Percentiles rank a stretch among this genome's conserved stretches.
These are phyloP conservation scores for Withania somnifera DNA, from an alignment of 305 asterid species.

Conservation along the genomic window DNA sequence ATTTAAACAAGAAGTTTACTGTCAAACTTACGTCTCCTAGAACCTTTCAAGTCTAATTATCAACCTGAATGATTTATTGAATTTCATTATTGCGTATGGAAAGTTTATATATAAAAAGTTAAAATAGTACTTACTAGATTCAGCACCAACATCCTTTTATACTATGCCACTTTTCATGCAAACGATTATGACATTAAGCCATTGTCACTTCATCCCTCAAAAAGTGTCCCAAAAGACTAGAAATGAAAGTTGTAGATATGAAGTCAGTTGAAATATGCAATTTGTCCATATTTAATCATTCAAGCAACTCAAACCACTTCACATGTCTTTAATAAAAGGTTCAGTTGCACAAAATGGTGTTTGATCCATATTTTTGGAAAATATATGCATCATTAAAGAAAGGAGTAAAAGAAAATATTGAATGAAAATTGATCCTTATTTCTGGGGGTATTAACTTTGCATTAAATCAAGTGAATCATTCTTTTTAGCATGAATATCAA, in stretches of 20 bases:
- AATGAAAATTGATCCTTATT: too few species aligned
- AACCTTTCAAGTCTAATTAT: too few species aligned
- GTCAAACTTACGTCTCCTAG: neutral
- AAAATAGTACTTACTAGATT: neutral
- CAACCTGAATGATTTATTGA: neutral
- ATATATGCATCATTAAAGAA: too few species aligned
- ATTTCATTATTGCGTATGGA: neutral
- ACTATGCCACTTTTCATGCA: neutral
- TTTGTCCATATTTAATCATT: neutral
- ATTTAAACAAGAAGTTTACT: neutral
- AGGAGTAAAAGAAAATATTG: too few species aligned
- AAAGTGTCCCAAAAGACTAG: neutral
- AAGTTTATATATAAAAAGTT: neutral
- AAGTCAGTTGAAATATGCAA: neutral
- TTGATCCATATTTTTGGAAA: too few species aligned
- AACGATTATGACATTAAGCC: neutral
- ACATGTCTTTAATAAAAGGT: neutral
- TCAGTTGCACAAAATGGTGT: too few species aligned
- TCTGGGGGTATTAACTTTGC: too few species aligned
- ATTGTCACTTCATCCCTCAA: neutral
- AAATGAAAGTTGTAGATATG: neutral
- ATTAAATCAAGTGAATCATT: too few species aligned
- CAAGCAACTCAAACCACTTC: neutral
- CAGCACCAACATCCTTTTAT: neutral
- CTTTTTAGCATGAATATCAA: too few species aligned